Percentiles rank a stretch among this genome's conserved stretches.
These are phyloP conservation scores for Crassisporium funariophilum DNA, from an alignment of 768 basidiomycete genomes.

Conservation along the genomic window DNA sequence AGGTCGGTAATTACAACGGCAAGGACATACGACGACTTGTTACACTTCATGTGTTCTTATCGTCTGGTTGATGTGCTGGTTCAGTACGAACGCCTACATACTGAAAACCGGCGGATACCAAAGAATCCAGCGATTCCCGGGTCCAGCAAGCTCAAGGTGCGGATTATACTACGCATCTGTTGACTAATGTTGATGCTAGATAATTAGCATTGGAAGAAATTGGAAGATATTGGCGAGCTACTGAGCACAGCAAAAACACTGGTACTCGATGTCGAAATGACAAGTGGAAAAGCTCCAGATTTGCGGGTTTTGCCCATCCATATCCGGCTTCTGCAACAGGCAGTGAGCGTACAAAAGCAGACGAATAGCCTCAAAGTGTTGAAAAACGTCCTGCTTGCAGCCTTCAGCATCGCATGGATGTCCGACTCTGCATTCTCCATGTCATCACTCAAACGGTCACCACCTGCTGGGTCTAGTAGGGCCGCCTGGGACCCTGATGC, in stretches of 20 bases:
- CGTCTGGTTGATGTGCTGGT: not conserved
- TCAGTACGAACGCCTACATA: not conserved
- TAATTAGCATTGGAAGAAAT: not conserved
- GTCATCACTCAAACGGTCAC: not conserved
- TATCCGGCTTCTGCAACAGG: not conserved
- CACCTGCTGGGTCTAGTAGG: not conserved
- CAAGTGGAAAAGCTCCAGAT: not conserved
- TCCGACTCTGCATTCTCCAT: not conserved
- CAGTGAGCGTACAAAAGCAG: not conserved
- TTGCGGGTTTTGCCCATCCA: not conserved
- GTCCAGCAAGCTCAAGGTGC: not conserved
- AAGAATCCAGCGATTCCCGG: not conserved
- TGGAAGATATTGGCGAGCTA: not conserved
- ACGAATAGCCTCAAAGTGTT: not conserved
- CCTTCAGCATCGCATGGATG: not conserved
- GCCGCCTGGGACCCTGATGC: not conserved
- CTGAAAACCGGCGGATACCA: not conserved
- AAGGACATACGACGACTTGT: not conserved
- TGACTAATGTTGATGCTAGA: not conserved
- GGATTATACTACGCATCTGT: not conserved
- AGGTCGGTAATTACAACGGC: not conserved
- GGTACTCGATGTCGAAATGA: not conserved
- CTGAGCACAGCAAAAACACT: not conserved
- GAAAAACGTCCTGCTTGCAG: not conserved
- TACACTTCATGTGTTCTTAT: not conserved